Conservation (phyloP, 768 basidiomycete species). For the Albatrellus ellisii region DNA sequence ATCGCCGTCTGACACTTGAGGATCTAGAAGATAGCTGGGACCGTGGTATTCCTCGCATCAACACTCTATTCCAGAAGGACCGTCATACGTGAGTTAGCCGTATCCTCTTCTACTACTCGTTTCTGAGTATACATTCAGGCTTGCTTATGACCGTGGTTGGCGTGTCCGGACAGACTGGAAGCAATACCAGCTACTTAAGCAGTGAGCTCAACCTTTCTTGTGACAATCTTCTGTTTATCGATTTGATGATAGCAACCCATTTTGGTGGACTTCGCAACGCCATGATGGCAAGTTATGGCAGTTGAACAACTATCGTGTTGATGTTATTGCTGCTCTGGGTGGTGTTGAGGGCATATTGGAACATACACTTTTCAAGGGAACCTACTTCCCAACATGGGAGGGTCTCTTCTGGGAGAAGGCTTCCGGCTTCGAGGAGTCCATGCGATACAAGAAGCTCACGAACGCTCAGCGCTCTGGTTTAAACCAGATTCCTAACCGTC, state of each 20-base stretch:
- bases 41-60: slow-evolving; percentile 96
- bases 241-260: slow-evolving; percentile 58
- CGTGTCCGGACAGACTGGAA: slow-evolving; percentile 97
- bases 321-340: slow-evolving; percentile 95
- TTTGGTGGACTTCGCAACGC: slow-evolving; percentile 99
- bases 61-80: slow-evolving; percentile 98
- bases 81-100: slow-evolving; percentile 59
- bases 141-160: slow-evolving; percentile 99
- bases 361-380: slow-evolving; percentile 95
- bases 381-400: slow-evolving; percentile 97
- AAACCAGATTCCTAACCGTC: slow-evolving; percentile 96
- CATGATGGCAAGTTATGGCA: slow-evolving; percentile 97
- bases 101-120: slow-evolving; percentile 2
- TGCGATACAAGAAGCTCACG: slow-evolving; percentile 93
- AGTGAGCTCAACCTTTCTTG: slow-evolving; percentile 32
- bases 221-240: neutral
- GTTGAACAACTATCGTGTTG: slow-evolving; percentile 95
- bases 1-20: slow-evolving; percentile 90
- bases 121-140: slow-evolving; percentile 23
- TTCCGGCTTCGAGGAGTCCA: slow-evolving; percentile 91
- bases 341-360: slow-evolving; percentile 96
- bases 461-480: slow-evolving; percentile 98
- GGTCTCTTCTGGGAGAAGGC: slow-evolving; percentile 99
- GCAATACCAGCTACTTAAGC: slow-evolving; percentile 87
- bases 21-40: slow-evolving; percentile 99